phyloP scores from a whole-genome alignment of 805 yeast genomes.

The Zygosaccharomyces pseudorouxii region DNA sequence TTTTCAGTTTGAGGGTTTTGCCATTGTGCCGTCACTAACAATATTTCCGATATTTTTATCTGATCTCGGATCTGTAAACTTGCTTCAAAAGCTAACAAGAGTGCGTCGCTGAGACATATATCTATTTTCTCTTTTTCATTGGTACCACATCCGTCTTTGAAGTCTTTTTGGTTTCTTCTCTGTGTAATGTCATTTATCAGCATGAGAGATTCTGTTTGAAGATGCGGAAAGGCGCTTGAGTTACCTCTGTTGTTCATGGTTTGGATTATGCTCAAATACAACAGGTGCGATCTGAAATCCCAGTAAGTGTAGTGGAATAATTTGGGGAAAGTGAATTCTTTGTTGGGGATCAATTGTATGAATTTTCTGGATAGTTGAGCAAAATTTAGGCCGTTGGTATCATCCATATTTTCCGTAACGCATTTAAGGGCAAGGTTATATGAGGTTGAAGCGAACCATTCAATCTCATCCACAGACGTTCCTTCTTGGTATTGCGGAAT shows the following conservation, averaged over 20 bases:
- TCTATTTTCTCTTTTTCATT: slow-evolving; percentile 15
- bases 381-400: slow-evolving; percentile 10
- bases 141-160: slow-evolving; percentile 12
- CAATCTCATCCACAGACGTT: slow-evolving; percentile 35
- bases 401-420: slow-evolving; percentile 12
- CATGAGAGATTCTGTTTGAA: slow-evolving; percentile 3
- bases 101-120: slow-evolving; percentile 21
- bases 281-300: slow-evolving; percentile 17
- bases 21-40: slow-evolving; percentile 17
- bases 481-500: slow-evolving; percentile 7
- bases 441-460: slow-evolving; percentile 39
- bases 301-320: slow-evolving; percentile 29
- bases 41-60: slow-evolving; percentile 17
- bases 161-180: slow-evolving; percentile 12
- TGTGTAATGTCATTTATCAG: slow-evolving; percentile 7
- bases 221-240: neutral
- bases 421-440: slow-evolving; percentile 34
- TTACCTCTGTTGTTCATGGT: neutral
- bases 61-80: slow-evolving; percentile 25
- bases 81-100: slow-evolving; percentile 25
- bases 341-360: slow-evolving; percentile 17
- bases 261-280: slow-evolving; percentile 19
- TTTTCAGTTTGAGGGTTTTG: slow-evolving; percentile 23
- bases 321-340: slow-evolving; percentile 20
- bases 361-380: slow-evolving; percentile 20